Evolutionary conservation across 805 yeast species (phyloP).

Genomic region (Kodamaea fukazawae): DNA sequence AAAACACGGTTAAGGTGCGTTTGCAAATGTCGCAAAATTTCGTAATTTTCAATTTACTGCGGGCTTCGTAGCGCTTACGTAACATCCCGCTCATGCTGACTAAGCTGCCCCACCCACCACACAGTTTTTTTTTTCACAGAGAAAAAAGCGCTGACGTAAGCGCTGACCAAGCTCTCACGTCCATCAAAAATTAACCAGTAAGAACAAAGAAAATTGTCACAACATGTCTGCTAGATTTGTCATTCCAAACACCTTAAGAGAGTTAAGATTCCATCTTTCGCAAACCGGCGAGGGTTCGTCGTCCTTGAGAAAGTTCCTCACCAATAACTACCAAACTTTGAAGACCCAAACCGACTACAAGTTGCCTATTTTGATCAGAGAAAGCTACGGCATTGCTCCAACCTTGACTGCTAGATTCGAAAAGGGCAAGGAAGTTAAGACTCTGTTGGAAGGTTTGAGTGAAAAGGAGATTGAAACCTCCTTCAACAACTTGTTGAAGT

Average conservation of each 20-base stretch:
- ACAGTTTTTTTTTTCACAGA: too few species aligned
- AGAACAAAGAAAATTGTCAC: slow-evolving; percentile 11
- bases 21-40: too few species aligned
- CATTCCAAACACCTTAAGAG: slow-evolving; percentile 60
- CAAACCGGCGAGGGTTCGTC: slow-evolving; percentile 73
- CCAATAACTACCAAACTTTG: slow-evolving; percentile 62
- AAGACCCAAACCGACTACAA: slow-evolving; percentile 54
- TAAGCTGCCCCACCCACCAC: too few species aligned
- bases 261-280: slow-evolving; percentile 77
- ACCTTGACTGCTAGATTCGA: slow-evolving; percentile 72
- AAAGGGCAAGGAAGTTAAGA: slow-evolving; percentile 50
- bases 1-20: too few species aligned
- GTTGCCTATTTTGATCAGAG: slow-evolving; percentile 76
- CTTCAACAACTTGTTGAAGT: slow-evolving; percentile 37
- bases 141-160: too few species aligned
- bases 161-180: too few species aligned
- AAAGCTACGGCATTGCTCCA: slow-evolving; percentile 70
- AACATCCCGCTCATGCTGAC: too few species aligned
- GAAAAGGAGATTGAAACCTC: slow-evolving; percentile 44
- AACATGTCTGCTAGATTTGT: slow-evolving; percentile 40
- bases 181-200: slow-evolving; percentile 10
- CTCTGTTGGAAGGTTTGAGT: slow-evolving; percentile 46
- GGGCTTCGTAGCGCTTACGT: too few species aligned
- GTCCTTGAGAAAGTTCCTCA: slow-evolving; percentile 63
- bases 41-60: too few species aligned